These are phyloP conservation scores for Torulaspora quercuum DNA, from an alignment of 805 yeast genomes.

Conservation along the genomic window DNA sequence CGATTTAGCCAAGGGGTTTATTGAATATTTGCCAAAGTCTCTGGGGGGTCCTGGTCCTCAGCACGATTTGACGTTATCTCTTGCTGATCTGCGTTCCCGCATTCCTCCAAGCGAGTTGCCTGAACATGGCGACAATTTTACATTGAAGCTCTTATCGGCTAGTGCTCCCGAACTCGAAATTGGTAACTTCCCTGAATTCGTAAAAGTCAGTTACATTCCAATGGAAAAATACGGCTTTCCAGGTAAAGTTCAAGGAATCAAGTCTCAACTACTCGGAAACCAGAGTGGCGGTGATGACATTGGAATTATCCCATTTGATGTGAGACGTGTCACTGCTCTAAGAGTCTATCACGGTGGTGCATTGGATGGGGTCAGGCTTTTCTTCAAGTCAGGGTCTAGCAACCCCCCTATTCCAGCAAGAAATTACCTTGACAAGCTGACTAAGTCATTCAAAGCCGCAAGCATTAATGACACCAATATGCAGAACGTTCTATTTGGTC, in stretches of 20 bases:
- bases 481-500: constrained; percentile 45
- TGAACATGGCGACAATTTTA: constrained; percentile 32
- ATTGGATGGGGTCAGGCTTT: constrained; percentile 73
- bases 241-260: constrained; percentile 24
- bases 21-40: constrained; percentile 57
- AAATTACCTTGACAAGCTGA: constrained; percentile 39
- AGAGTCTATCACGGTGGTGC: constrained; percentile 73
- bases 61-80: constrained; percentile 46
- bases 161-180: constrained; percentile 59
- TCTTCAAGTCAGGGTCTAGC: constrained; percentile 22
- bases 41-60: constrained; percentile 63
- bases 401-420: constrained; percentile 49
- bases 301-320: constrained; percentile 31
- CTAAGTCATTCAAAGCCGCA: constrained; percentile 25
- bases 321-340: constrained; percentile 44
- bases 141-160: constrained; percentile 52
- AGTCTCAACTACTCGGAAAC: constrained; percentile 31
- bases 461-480: constrained; percentile 13
- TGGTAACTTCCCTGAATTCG: constrained; percentile 42
- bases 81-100: constrained; percentile 42
- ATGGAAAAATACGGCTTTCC: constrained; percentile 33
- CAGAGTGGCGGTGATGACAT: constrained; percentile 29
- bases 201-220: constrained; percentile 20
- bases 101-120: constrained; percentile 32
- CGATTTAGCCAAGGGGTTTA: constrained; percentile 48